Percentiles rank a stretch among this genome's conserved stretches.
These are phyloP conservation scores for Neltuma alba DNA, from an alignment of 306 rosid species.

Conservation along the genomic window DNA sequence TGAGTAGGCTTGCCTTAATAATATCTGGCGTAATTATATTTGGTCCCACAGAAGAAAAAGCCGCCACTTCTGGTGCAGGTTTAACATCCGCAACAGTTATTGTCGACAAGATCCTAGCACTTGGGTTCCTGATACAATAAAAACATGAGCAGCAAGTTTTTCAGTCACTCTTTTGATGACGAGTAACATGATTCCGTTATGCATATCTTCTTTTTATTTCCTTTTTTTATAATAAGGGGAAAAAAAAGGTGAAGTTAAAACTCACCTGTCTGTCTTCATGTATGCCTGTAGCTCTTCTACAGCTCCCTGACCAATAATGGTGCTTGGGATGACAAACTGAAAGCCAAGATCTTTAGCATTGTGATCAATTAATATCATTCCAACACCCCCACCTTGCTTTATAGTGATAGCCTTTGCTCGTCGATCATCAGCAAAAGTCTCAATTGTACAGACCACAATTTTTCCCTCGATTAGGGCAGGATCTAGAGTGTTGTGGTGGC, in stretches of 20 bases:
- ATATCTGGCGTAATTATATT: slow-evolving; percentile 67
- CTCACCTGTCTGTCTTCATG: slow-evolving; percentile 59
- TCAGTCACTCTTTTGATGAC: neutral
- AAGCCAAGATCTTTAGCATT: slow-evolving; percentile 57
- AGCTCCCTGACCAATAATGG: slow-evolving; percentile 62
- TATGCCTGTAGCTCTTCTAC: slow-evolving; percentile 66
- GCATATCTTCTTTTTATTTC: neutral
- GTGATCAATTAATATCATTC: slow-evolving; percentile 74
- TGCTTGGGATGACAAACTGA: slow-evolving; percentile 63
- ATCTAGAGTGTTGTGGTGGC: slow-evolving; percentile 61
- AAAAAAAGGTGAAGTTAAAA: slow-evolving; percentile 16
- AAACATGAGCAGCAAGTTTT: slow-evolving; percentile 28
- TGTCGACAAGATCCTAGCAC: slow-evolving; percentile 56
- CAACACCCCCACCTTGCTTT: slow-evolving; percentile 68
- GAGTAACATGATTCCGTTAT: neutral
- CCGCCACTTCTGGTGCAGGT: slow-evolving; percentile 72
- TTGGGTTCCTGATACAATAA: slow-evolving; percentile 51
- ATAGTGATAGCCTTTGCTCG: slow-evolving; percentile 39
- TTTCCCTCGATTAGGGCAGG: slow-evolving; percentile 58
- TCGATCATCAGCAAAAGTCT: slow-evolving; percentile 46
- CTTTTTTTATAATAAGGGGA: neutral
- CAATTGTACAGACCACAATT: slow-evolving; percentile 65
- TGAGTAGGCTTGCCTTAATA: slow-evolving; percentile 53
- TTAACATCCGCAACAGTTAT: slow-evolving; percentile 46
- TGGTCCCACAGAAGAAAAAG: slow-evolving; percentile 72